Percentiles rank a stretch among this genome's conserved stretches.
Evolutionary conservation across 768 basidiomycete species (phyloP).

Genomic region (Sarcodon aspratus): DNA sequence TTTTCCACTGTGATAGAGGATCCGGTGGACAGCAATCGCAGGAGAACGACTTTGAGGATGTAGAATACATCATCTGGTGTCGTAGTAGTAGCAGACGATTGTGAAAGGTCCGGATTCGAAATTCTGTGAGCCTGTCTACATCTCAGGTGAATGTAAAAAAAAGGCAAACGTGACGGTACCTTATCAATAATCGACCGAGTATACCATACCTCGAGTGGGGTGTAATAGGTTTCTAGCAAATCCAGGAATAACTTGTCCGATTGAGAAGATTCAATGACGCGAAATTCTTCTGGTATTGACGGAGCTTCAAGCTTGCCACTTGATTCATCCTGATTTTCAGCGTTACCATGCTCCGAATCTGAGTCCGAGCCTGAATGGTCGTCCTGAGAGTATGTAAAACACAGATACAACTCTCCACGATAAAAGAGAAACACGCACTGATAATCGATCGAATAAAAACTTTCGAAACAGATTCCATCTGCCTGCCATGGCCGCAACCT

Average conservation of each 20-base stretch:
- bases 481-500: constrained; percentile 81
- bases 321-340: constrained; percentile 2
- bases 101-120: constrained; percentile 60
- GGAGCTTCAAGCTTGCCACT: not conserved
- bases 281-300: constrained; percentile 7
- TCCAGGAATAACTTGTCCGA: constrained; percentile 54
- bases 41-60: constrained; percentile 77
- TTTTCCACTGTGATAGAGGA: constrained; percentile 45
- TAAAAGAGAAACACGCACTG: constrained; percentile 27
- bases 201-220: constrained; percentile 91
- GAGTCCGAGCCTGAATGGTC: constrained; percentile 7
- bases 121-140: constrained; percentile 70
- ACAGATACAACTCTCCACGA: not conserved
- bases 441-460: constrained; percentile 68
- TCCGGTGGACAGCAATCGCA: constrained; percentile 70
- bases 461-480: constrained; percentile 87
- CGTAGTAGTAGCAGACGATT: constrained; percentile 55
- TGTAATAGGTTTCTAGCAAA: constrained; percentile 64
- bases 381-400: constrained; percentile 11
- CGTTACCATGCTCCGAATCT: constrained; percentile 1
- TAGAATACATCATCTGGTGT: constrained; percentile 95
- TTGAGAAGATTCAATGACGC: constrained; percentile 33
- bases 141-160: not conserved
- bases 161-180: constrained; percentile 27
- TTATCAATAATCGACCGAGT: constrained; percentile 79